Evolutionary conservation across 2,329 filamentous ascomycete species (phyloP).

Genomic region (Penicillium sp.): DNA sequence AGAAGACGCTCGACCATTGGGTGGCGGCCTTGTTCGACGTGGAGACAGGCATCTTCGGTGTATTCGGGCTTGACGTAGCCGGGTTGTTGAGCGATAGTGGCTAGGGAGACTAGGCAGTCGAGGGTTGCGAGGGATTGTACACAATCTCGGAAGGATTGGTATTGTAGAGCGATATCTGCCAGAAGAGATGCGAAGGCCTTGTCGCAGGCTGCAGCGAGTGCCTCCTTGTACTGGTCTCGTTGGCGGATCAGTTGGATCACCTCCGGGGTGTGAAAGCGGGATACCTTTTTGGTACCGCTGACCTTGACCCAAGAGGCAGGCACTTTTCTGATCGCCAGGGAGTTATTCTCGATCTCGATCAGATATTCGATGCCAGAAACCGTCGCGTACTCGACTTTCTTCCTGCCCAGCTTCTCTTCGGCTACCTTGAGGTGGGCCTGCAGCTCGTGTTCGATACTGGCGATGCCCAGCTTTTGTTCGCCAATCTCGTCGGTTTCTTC

Average conservation of each 20-base stretch:
- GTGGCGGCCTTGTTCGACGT: conserved; percentile 74
- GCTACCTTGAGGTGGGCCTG: conserved; percentile 71
- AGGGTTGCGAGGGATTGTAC: conserved; percentile 81
- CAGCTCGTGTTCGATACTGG: conserved; percentile 85
- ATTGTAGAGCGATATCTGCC: conserved; percentile 71
- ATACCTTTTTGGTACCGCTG: conserved; percentile 87
- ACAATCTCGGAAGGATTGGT: conserved; percentile 84
- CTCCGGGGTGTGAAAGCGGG: conserved; percentile 91
- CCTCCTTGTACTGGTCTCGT: conserved; percentile 91
- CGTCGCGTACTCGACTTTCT: conserved; percentile 73
- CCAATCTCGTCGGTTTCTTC: conserved; percentile 86
- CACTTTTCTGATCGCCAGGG: conserved; percentile 72
- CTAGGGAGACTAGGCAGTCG: conserved; percentile 85
- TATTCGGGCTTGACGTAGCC: conserved; percentile 81
- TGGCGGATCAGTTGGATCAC: conserved; percentile 79
- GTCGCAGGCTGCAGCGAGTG: conserved; percentile 87
- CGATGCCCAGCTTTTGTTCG: conserved; percentile 85
- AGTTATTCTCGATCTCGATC: conserved; percentile 79
- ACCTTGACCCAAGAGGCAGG: conserved; percentile 95
- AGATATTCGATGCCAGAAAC: conserved; percentile 91
- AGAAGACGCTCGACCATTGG: conserved; percentile 94
- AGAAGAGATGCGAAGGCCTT: conserved; percentile 73
- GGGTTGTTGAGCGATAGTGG: conserved; percentile 77
- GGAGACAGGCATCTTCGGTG: conserved; percentile 64
- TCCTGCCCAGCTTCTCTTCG: conserved; percentile 69